Percentiles rank a stretch among this genome's conserved stretches.
These are phyloP conservation scores for Nigrograna mackinnonii DNA, from an alignment of 2,329 filamentous ascomycete genomes.

Conservation along the genomic window DNA sequence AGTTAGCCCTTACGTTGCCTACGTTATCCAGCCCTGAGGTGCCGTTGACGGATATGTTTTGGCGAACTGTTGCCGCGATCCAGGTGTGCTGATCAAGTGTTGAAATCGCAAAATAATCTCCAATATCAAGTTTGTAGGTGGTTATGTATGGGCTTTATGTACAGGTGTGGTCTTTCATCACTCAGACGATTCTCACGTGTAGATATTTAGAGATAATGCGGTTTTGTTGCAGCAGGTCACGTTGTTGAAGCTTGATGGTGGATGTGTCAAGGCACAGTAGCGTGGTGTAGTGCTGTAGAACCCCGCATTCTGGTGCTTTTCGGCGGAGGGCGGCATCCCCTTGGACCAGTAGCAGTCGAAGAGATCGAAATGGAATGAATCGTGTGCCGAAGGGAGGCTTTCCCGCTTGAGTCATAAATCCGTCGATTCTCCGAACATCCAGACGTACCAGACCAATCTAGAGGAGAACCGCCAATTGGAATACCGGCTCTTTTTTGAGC, in stretches of 20 bases:
- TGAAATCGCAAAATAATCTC: constrained; percentile 1
- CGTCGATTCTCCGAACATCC: no score
- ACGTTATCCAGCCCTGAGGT: no score
- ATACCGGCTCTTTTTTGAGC: no score
- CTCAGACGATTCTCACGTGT: constrained; percentile 3
- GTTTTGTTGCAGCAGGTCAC: constrained; percentile 11
- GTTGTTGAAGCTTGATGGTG: constrained; percentile 11
- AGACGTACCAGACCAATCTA: no score
- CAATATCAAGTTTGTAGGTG: neutral
- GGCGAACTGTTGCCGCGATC: constrained; percentile 29
- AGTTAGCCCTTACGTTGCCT: no score
- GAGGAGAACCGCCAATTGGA: no score
- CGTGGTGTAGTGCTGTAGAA: constrained; percentile 3
- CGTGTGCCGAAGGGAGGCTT: no score
- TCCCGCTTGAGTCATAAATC: no score
- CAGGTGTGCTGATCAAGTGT: constrained; percentile 24
- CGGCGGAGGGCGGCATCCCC: no score
- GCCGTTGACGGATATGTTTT: constrained; percentile 20
- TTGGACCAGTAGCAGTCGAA: no score
- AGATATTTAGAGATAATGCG: neutral
- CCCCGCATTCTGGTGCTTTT: constrained; percentile 27
- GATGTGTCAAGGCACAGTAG: constrained; percentile 15
- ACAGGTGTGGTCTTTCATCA: neutral
- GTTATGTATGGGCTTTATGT: neutral
- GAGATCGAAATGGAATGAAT: no score